Evolutionary conservation across 169 alveolate genomes (phyloP).

Genomic region (Cystoisospora suis): DNA sequence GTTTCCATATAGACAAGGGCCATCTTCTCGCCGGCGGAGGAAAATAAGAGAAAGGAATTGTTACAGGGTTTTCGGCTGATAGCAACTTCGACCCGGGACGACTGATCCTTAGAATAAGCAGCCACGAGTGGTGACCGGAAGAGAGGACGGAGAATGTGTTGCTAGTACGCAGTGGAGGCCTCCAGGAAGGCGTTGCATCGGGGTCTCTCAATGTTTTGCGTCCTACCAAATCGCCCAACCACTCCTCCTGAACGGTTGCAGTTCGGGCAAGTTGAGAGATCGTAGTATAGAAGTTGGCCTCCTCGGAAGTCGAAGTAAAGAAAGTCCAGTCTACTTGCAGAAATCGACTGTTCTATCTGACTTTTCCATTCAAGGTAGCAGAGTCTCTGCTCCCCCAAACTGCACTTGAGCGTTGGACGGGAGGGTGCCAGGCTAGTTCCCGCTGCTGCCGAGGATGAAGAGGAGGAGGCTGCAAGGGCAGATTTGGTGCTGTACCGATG

Average conservation of each 20-base stretch:
- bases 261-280: constrained; percentile 37
- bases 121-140: too few relatives aligned
- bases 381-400: constrained; percentile 19
- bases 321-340: neutral
- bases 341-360: neutral
- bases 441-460: neutral
- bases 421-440: neutral
- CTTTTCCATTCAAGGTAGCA: constrained; percentile 19
- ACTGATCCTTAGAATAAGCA: too few relatives aligned
- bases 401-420: constrained; percentile 6
- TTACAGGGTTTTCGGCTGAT: too few relatives aligned
- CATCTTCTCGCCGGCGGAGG: too few relatives aligned
- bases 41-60: too few relatives aligned
- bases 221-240: constrained; percentile 7
- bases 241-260: constrained; percentile 35
- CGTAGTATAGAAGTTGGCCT: constrained; percentile 33
- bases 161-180: too few relatives aligned
- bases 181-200: too few relatives aligned
- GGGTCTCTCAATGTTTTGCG: too few relatives aligned
- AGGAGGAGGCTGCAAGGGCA: neutral
- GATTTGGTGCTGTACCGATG: constrained; percentile 30
- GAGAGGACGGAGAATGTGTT: too few relatives aligned
- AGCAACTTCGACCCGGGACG: too few relatives aligned
- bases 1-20: too few relatives aligned
- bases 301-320: constrained; percentile 23